Conservation (phyloP, 2,329 filamentous ascomycete species). For the Aureobasidium uvarum region DNA sequence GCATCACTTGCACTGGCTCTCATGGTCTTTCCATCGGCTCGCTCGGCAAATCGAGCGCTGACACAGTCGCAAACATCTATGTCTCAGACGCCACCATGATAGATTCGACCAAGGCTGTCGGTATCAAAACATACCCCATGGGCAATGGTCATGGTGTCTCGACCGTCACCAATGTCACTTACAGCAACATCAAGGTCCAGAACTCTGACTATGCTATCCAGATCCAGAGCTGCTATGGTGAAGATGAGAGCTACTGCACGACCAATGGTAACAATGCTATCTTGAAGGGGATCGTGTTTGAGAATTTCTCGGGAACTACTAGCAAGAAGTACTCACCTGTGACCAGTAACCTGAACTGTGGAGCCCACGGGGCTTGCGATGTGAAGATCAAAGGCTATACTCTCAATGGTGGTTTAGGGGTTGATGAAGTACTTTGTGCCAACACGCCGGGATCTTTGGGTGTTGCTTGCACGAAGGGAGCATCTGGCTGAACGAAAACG, state of each 20-base stretch:
- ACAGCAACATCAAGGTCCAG: conserved; percentile 40
- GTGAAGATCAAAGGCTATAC: background rate
- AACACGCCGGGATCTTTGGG: background rate
- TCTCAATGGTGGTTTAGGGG: background rate
- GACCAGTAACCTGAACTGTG: background rate
- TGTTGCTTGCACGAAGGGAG: conserved; percentile 29
- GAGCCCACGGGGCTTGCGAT: background rate
- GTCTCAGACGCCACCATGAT: conserved; percentile 45
- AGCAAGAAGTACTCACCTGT: conserved; percentile 29
- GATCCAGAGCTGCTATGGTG: conserved; percentile 49
- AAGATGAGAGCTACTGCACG: conserved; percentile 41
- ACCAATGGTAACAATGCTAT: conserved; percentile 39
- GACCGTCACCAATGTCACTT: conserved; percentile 47
- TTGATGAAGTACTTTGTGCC: background rate
- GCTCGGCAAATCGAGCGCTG: conserved; percentile 43
- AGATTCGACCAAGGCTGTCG: conserved; percentile 46
- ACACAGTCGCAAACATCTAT: conserved; percentile 47
- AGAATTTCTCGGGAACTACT: conserved; percentile 43
- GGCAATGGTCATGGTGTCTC: conserved; percentile 42
- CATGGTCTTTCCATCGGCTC: conserved; percentile 52
- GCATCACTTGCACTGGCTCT: conserved; percentile 48
- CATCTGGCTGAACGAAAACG: background rate
- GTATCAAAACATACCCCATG: conserved; percentile 49
- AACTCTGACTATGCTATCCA: conserved; percentile 48
- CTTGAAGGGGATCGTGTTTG: conserved; percentile 41